Evolutionary conservation across 106 monocot genomes (phyloP).

Genomic region (Apostasia shenzhenica): DNA sequence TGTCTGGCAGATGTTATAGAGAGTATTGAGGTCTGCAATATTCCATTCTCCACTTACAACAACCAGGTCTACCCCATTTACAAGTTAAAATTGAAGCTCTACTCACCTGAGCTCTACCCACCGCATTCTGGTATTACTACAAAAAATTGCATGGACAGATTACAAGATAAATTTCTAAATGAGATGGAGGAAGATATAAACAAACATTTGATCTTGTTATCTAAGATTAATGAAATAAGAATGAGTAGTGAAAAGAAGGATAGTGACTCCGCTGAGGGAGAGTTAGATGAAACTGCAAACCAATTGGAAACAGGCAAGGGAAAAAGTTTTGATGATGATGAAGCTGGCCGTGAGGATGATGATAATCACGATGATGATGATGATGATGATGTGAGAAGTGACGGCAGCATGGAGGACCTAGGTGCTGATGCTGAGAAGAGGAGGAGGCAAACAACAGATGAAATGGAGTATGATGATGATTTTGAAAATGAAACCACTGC

Average conservation of each 20-base stretch:
- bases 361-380: slow-evolving; percentile 18
- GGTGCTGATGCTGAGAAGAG: slow-evolving; percentile 83
- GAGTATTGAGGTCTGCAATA: slow-evolving; percentile 59
- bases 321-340: slow-evolving; percentile 7
- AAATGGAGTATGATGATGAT: slow-evolving; percentile 93
- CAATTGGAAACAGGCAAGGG: slow-evolving; percentile 1
- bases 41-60: slow-evolving; percentile 44
- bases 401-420: slow-evolving; percentile 37
- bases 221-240: slow-evolving; percentile 50
- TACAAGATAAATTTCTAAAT: slow-evolving; percentile 37
- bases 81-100: slow-evolving; percentile 74
- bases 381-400: slow-evolving; percentile 29
- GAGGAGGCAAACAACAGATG: slow-evolving; percentile 63
- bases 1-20: slow-evolving; percentile 69
- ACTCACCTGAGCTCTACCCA: slow-evolving; percentile 52
- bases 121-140: slow-evolving; percentile 37
- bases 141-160: slow-evolving; percentile 21
- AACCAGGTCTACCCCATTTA: slow-evolving; percentile 37
- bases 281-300: slow-evolving; percentile 24
- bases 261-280: slow-evolving; percentile 9
- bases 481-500: slow-evolving; percentile 21
- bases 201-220: slow-evolving; percentile 47
- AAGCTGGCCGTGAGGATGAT: slow-evolving; percentile 5
- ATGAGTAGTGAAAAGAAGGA: slow-evolving; percentile 16
- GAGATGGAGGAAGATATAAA: slow-evolving; percentile 66